phyloP scores from a whole-genome alignment of 169 alveolate species.

The Cryptosporidium ubiquitum region DNA sequence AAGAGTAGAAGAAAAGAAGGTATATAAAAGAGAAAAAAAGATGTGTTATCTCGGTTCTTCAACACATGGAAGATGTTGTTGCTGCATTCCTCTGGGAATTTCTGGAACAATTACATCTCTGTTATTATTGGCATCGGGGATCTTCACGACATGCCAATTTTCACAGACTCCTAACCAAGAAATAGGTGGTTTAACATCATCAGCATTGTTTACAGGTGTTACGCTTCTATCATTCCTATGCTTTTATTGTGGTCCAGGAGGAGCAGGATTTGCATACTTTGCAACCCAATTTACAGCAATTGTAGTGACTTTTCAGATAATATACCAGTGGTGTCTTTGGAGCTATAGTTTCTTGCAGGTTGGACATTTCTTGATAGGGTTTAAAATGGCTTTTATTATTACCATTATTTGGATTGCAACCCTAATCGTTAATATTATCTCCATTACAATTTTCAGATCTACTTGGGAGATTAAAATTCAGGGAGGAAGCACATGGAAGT shows the following conservation, averaged over 20 bases:
- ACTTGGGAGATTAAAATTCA: constrained; percentile 65
- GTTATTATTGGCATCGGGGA: constrained; percentile 11
- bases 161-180: constrained; percentile 67
- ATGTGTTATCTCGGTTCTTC: constrained; percentile 70
- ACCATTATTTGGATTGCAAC: constrained; percentile 48
- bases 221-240: constrained; percentile 32
- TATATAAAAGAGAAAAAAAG: not conserved
- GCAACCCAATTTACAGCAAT: constrained; percentile 55
- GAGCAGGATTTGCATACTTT: constrained; percentile 68
- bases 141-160: constrained; percentile 46
- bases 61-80: constrained; percentile 55
- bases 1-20: too few relatives aligned
- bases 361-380: constrained; percentile 40
- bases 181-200: constrained; percentile 63
- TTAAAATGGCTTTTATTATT: constrained; percentile 45
- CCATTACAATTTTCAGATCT: constrained; percentile 58
- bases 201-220: constrained; percentile 35
- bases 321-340: constrained; percentile 67
- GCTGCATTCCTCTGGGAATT: constrained; percentile 65
- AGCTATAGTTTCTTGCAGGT: constrained; percentile 28
- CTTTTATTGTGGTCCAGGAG: constrained; percentile 67
- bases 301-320: constrained; percentile 49
- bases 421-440: constrained; percentile 22
- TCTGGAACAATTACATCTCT: constrained; percentile 55
- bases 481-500: constrained; percentile 65